A percentile compares a stretch with the other conserved stretches of the same genome.
phyloP scores from a whole-genome alignment of 345 rosid species.

The Salix udensis region DNA sequence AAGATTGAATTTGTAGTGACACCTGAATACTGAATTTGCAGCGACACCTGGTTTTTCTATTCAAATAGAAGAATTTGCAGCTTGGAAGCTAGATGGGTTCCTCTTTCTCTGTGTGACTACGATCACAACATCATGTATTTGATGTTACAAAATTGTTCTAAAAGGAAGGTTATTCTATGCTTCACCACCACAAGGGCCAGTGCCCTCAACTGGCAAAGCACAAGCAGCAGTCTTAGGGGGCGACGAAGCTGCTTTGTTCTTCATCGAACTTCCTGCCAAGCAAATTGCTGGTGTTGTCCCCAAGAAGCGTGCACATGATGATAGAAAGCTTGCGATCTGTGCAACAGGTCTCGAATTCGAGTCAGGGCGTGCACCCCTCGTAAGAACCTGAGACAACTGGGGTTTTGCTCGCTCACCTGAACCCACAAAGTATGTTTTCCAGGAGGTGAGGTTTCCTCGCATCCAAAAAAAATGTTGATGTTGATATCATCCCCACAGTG shows the following conservation, averaged over 20 bases:
- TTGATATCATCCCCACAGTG: slow-evolving; percentile 47
- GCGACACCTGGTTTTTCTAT: not conserved
- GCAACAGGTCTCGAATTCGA: no score
- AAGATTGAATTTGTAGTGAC: not conserved
- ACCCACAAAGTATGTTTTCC: no score
- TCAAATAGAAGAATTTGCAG: not conserved
- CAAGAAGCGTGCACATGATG: no score
- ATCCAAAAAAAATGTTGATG: slow-evolving; percentile 19
- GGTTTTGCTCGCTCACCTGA: no score
- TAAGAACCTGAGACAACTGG: no score
- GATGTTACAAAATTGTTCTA: not conserved
- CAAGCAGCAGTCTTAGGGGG: slow-evolving; percentile 45
- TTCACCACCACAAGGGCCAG: slow-evolving; percentile 48
- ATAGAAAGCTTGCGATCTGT: no score
- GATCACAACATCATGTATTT: no score
- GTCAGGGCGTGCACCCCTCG: no score
- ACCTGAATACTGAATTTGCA: not conserved
- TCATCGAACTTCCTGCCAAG: slow-evolving; percentile 44
- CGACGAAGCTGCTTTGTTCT: slow-evolving; percentile 47
- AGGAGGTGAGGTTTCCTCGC: no score
- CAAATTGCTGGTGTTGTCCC: slow-evolving; percentile 39
- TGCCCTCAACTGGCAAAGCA: slow-evolving; percentile 34
- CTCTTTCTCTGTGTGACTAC: not conserved
- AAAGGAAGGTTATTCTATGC: slow-evolving; percentile 45
- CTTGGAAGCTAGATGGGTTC: not conserved